Percentiles rank a stretch among this genome's conserved stretches.
Conservation (phyloP, 768 basidiomycete genomes). For the Mycena galericulata region DNA sequence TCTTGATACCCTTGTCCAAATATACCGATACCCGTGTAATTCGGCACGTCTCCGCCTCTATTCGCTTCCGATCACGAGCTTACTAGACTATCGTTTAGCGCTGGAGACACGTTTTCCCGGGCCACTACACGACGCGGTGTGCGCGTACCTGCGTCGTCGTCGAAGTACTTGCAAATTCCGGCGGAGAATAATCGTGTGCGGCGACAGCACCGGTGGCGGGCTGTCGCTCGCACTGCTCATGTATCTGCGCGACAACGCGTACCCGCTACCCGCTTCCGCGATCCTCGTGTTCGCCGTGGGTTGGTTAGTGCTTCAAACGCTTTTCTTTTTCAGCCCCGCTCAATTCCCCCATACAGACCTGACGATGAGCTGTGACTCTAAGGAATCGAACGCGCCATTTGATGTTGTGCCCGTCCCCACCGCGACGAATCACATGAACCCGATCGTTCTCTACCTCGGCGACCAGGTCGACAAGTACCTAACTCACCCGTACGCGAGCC, state of each 20-base stretch:
- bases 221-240: slow-evolving; percentile 86
- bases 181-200: slow-evolving; percentile 89
- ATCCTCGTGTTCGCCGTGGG: slow-evolving; percentile 97
- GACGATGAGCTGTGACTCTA: slow-evolving; percentile 97
- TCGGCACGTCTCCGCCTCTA: slow-evolving; percentile 54
- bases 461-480: slow-evolving; percentile 82
- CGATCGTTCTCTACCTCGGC: slow-evolving; percentile 92
- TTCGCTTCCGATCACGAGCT: slow-evolving; percentile 59
- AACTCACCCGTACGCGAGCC: slow-evolving; percentile 97
- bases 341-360: slow-evolving; percentile 64
- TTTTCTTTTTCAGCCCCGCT: slow-evolving; percentile 13
- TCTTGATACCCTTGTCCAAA: slow-evolving; percentile 93
- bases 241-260: slow-evolving; percentile 94
- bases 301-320: slow-evolving; percentile 69
- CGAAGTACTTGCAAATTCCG: slow-evolving; percentile 90
- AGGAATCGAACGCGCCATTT: slow-evolving; percentile 90
- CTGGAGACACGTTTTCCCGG: slow-evolving; percentile 97
- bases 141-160: slow-evolving; percentile 88
- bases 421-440: slow-evolving; percentile 88
- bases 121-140: slow-evolving; percentile 86
- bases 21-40: slow-evolving; percentile 90
- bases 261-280: slow-evolving; percentile 85
- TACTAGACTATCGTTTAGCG: slow-evolving; percentile 94
- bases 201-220: slow-evolving; percentile 96
- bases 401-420: slow-evolving; percentile 84